A percentile compares a stretch with the other conserved stretches of the same genome.
Evolutionary conservation across 169 alveolate species (phyloP).

Genomic region (Perkinsus marinus): DNA sequence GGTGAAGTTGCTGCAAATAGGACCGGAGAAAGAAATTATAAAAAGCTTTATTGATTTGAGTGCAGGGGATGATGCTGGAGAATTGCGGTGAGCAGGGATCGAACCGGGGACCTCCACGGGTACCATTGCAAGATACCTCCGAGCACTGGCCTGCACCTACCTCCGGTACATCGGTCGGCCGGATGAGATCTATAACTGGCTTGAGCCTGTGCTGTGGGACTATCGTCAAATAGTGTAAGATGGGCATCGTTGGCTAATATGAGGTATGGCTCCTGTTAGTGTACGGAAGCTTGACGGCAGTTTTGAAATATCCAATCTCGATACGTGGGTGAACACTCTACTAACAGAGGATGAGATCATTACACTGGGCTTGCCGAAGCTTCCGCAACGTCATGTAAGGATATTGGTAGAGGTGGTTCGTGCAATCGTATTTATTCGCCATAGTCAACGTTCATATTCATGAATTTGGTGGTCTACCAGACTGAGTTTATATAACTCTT

Average conservation of each 20-base stretch:
- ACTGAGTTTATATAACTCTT: too few species aligned
- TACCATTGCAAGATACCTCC: background rate
- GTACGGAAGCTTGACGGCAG: background rate
- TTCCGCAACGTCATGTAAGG: background rate
- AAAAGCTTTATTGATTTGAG: background rate
- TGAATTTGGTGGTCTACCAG: too few species aligned
- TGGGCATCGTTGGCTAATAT: background rate
- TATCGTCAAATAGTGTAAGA: background rate
- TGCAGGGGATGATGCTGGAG: background rate
- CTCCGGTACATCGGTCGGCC: background rate
- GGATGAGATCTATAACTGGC: background rate
- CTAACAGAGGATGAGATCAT: background rate
- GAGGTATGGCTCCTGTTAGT: background rate
- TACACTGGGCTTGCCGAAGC: background rate
- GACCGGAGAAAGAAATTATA: conserved; percentile 60
- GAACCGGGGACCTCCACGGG: background rate
- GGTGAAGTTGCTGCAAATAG: conserved; percentile 60
- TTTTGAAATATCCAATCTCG: background rate
- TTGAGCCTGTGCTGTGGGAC: background rate
- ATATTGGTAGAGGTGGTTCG: too few species aligned
- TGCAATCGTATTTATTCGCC: too few species aligned
- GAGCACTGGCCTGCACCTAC: background rate
- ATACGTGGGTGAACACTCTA: background rate
- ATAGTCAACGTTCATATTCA: too few species aligned
- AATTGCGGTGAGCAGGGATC: background rate